phyloP scores from a whole-genome alignment of 2,329 filamentous ascomycete genomes.

The Ilyonectria sp. region DNA sequence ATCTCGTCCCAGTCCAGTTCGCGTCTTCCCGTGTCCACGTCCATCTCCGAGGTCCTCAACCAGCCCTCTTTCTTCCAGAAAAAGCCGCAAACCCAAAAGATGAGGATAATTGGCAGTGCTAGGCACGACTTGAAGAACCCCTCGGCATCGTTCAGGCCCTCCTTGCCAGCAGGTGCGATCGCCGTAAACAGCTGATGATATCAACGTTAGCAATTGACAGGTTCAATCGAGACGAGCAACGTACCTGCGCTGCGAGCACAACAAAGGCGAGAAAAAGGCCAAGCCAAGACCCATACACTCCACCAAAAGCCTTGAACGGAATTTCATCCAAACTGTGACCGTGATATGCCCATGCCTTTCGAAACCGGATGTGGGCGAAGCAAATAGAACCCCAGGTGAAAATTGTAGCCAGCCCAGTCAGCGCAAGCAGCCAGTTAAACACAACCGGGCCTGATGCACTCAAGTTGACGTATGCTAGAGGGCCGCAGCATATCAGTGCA shows the following conservation, averaged over 20 bases:
- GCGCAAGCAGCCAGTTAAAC: conserved; percentile 74
- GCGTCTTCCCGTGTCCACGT: conserved; percentile 75
- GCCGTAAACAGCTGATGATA: conserved; percentile 59
- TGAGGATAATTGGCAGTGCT: conserved; percentile 65
- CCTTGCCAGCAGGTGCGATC: conserved; percentile 53
- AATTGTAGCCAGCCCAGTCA: conserved; percentile 72
- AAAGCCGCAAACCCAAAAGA: conserved; percentile 70
- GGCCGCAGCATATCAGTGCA: conserved; percentile 60
- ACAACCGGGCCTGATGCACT: conserved; percentile 62
- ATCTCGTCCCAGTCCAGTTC: conserved; percentile 69
- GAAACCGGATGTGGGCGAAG: conserved; percentile 74
- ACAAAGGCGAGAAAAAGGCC: conserved; percentile 66
- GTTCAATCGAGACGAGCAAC: too few species aligned
- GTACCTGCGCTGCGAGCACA: background rate
- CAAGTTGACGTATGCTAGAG: conserved; percentile 61
- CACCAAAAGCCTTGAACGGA: conserved; percentile 68
- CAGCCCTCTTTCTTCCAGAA: conserved; percentile 75
- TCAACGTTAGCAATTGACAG: too few species aligned
- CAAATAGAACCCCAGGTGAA: conserved; percentile 77
- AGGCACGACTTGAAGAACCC: conserved; percentile 69
- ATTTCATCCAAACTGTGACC: conserved; percentile 74
- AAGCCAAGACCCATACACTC: conserved; percentile 73
- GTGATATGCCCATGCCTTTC: conserved; percentile 69
- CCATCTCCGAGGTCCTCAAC: conserved; percentile 71
- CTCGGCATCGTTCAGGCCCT: conserved; percentile 55